Percentiles rank a stretch among this genome's conserved stretches.
Conservation (phyloP, 2,329 filamentous ascomycete species). For the Tricladium varicosporioides region DNA sequence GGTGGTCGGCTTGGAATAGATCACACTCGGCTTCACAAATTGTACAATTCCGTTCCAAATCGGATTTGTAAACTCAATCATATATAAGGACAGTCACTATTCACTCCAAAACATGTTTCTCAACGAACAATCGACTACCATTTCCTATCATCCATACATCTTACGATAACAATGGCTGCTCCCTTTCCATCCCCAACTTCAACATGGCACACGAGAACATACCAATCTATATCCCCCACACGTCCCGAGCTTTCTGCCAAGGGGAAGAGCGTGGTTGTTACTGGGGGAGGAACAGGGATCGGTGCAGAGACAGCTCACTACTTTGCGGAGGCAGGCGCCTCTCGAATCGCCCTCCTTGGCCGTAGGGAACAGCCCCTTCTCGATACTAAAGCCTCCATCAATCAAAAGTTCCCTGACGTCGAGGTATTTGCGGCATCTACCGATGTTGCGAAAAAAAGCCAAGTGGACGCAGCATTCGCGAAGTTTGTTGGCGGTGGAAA, state of each 20-base stretch:
- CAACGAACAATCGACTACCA: slow-evolving; percentile 8
- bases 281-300: slow-evolving; percentile 46
- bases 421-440: slow-evolving; percentile 34
- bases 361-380: slow-evolving; percentile 37
- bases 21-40: slow-evolving; percentile 18
- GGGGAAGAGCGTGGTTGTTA: slow-evolving; percentile 42
- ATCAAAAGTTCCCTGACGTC: slow-evolving; percentile 35
- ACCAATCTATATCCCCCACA: slow-evolving; percentile 39
- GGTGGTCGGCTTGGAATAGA: not conserved
- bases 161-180: slow-evolving; percentile 25
- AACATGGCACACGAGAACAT: slow-evolving; percentile 36
- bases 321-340: slow-evolving; percentile 45
- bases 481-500: slow-evolving; percentile 31
- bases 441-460: slow-evolving; percentile 33
- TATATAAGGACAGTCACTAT: slow-evolving; percentile 21
- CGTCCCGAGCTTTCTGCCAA: slow-evolving; percentile 40
- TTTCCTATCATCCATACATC: slow-evolving; percentile 13
- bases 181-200: slow-evolving; percentile 40
- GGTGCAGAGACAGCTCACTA: slow-evolving; percentile 41
- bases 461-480: slow-evolving; percentile 36
- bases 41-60: slow-evolving; percentile 22
- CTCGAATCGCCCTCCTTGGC: slow-evolving; percentile 43
- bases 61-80: slow-evolving; percentile 14
- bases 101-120: slow-evolving; percentile 12
- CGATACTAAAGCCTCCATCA: slow-evolving; percentile 38